Percentiles rank a stretch among this genome's conserved stretches.
Evolutionary conservation across 805 yeast genomes (phyloP).

Genomic region (Candida krabiensis): DNA sequence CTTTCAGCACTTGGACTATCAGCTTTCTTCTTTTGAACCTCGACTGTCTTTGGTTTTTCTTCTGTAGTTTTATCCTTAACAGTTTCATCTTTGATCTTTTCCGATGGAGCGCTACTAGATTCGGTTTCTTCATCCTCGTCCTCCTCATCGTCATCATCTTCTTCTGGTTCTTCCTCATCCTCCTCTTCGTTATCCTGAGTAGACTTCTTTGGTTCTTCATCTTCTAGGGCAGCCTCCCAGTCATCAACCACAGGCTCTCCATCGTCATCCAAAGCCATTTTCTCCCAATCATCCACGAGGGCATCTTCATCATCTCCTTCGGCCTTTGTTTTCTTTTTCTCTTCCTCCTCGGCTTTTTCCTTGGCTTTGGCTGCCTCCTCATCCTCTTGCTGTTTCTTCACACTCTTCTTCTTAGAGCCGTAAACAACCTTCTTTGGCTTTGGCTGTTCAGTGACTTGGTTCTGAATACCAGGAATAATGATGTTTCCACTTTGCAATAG

Average conservation of each 20-base stretch:
- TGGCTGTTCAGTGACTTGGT: slow-evolving; percentile 14
- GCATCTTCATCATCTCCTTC: slow-evolving; percentile 50
- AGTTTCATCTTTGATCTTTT: slow-evolving; percentile 30
- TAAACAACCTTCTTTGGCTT: slow-evolving; percentile 71
- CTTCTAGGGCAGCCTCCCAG: slow-evolving; percentile 45
- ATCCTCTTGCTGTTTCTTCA: slow-evolving; percentile 32
- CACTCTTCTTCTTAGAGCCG: slow-evolving; percentile 65
- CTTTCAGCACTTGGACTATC: slow-evolving; percentile 14
- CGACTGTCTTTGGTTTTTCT: slow-evolving; percentile 23
- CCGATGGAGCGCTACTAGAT: too few relatives aligned
- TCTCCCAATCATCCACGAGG: slow-evolving; percentile 86
- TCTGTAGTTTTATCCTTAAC: slow-evolving; percentile 29
- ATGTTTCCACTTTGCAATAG: slow-evolving; percentile 73
- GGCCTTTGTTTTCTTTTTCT: slow-evolving; percentile 43
- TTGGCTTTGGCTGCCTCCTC: slow-evolving; percentile 33
- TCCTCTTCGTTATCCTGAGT: slow-evolving; percentile 16
- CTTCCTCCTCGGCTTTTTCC: slow-evolving; percentile 5
- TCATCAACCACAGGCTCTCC: slow-evolving; percentile 48
- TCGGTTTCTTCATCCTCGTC: slow-evolving; percentile 23
- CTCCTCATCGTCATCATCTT: slow-evolving; percentile 29
- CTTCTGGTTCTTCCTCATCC: slow-evolving; percentile 33
- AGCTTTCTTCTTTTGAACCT: slow-evolving; percentile 19
- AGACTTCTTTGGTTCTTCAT: slow-evolving; percentile 29
- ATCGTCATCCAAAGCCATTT: slow-evolving; percentile 57
- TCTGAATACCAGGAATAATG: slow-evolving; percentile 69